Evolutionary conservation across 2,329 filamentous ascomycete species (phyloP).

Genomic region (Pseudogymnoascus sp.): DNA sequence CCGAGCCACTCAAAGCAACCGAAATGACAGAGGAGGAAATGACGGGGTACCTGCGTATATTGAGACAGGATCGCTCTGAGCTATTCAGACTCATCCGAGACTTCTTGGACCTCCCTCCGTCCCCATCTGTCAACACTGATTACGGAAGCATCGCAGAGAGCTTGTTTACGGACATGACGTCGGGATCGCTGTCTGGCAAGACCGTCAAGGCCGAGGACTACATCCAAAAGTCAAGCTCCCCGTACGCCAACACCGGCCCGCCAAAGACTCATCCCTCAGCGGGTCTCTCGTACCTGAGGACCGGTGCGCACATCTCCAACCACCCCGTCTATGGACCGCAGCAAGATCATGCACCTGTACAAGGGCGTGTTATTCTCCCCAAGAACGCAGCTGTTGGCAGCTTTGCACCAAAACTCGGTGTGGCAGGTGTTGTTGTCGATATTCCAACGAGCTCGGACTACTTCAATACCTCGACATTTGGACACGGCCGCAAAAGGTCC

Average conservation of each 20-base stretch:
- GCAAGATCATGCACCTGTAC: conserved; percentile 39
- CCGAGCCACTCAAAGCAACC: conserved; percentile 25
- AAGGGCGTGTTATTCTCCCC: conserved; percentile 48
- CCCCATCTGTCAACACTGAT: conserved; percentile 14
- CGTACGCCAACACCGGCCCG: conserved; percentile 39
- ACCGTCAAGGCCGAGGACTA: conserved; percentile 10
- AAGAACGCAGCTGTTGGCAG: conserved; percentile 29
- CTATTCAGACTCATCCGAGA: conserved; percentile 48
- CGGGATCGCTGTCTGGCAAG: not conserved
- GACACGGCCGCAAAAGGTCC: conserved; percentile 10
- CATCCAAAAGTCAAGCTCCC: conserved; percentile 25
- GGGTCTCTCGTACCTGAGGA: conserved; percentile 52
- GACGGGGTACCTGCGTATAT: conserved; percentile 41
- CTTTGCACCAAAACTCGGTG: conserved; percentile 22
- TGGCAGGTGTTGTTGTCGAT: conserved; percentile 26
- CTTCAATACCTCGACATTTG: conserved; percentile 12
- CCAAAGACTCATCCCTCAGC: conserved; percentile 57
- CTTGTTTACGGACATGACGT: not conserved
- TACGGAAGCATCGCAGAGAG: conserved; percentile 5
- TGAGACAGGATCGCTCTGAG: conserved; percentile 42
- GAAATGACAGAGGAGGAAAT: conserved; percentile 45
- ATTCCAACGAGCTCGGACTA: conserved; percentile 16
- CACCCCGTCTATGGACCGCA: conserved; percentile 54
- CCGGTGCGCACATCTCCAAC: conserved; percentile 45
- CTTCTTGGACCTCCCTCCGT: conserved; percentile 48